Evolutionary conservation across 352 stramenopile species (phyloP).

Genomic region (Globisporangium carolinianum): DNA sequence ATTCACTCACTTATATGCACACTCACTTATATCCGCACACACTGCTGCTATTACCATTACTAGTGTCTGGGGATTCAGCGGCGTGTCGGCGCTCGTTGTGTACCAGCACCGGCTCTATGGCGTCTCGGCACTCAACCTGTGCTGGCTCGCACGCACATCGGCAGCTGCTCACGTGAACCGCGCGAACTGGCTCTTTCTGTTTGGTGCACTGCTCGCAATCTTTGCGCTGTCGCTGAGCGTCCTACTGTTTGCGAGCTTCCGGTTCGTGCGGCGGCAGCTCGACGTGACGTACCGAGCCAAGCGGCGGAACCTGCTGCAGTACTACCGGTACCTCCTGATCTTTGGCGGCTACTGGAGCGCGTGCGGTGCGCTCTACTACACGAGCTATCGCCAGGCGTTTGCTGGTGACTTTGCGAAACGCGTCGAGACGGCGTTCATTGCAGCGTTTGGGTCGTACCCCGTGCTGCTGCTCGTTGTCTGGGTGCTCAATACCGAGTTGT

Average conservation of each 20-base stretch:
- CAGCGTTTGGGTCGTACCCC: conserved; percentile 72
- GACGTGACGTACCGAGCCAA: conserved; percentile 84
- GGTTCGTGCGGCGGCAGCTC: conserved; percentile 74
- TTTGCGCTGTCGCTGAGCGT: conserved; percentile 61
- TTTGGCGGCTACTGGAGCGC: conserved; percentile 64
- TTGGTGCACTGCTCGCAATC: conserved; percentile 37
- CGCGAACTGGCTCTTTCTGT: conserved; percentile 63
- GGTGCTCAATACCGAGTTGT: conserved; percentile 79
- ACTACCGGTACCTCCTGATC: conserved; percentile 80
- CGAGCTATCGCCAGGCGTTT: conserved; percentile 59
- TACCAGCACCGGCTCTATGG: conserved; percentile 59
- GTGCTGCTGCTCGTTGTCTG: conserved; percentile 67
- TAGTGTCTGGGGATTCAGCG: conserved; percentile 70
- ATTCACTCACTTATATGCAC: too few species aligned
- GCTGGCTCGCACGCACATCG: conserved; percentile 59
- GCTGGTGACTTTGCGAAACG: conserved; percentile 46
- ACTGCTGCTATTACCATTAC: not conserved
- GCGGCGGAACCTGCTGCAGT: conserved; percentile 74
- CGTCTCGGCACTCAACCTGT: conserved; percentile 67
- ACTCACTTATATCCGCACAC: too few species aligned
- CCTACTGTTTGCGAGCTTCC: conserved; percentile 78
- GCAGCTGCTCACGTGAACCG: conserved; percentile 39
- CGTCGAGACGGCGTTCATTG: conserved; percentile 47
- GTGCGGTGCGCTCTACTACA: conserved; percentile 68
- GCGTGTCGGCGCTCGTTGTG: conserved; percentile 45